phyloP scores from a whole-genome alignment of 176 grass and related monocot species.

The Bonia amplexicaulis region DNA sequence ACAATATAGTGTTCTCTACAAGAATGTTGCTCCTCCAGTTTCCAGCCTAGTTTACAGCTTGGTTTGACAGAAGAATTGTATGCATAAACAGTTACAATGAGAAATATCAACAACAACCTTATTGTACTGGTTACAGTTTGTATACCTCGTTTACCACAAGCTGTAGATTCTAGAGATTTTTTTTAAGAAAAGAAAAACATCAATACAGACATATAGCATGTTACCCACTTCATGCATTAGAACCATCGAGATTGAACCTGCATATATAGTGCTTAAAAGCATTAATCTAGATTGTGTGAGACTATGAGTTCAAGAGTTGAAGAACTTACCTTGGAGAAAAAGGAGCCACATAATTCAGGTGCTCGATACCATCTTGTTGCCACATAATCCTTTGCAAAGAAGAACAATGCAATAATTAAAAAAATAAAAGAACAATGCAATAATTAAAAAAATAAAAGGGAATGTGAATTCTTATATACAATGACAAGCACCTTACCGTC shows the following conservation, averaged over 20 bases:
- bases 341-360: constrained; percentile 96
- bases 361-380: constrained; percentile 98
- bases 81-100: not conserved
- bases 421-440: constrained; percentile 12
- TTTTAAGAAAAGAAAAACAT: not conserved
- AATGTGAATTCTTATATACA: constrained; percentile 14
- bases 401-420: not conserved
- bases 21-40: not conserved
- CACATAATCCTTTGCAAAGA: constrained; percentile 79
- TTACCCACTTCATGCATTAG: not conserved
- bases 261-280: not conserved
- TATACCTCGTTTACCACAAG: not conserved
- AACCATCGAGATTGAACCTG: not conserved
- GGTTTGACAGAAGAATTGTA: not conserved
- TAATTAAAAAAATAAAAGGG: constrained; percentile 18
- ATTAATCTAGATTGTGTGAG: not conserved
- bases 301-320: not conserved
- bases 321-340: constrained; percentile 87
- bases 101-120: not conserved
- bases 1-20: constrained; percentile 10
- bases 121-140: not conserved
- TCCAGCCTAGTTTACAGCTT: not conserved
- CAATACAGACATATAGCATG: not conserved
- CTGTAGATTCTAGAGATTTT: not conserved
- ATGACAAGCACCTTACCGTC: constrained; percentile 56